A percentile compares a stretch with the other conserved stretches of the same genome.
Conservation (phyloP, 164 flowering plant genomes). For the Kalanchoe fedtschenkoi region DNA sequence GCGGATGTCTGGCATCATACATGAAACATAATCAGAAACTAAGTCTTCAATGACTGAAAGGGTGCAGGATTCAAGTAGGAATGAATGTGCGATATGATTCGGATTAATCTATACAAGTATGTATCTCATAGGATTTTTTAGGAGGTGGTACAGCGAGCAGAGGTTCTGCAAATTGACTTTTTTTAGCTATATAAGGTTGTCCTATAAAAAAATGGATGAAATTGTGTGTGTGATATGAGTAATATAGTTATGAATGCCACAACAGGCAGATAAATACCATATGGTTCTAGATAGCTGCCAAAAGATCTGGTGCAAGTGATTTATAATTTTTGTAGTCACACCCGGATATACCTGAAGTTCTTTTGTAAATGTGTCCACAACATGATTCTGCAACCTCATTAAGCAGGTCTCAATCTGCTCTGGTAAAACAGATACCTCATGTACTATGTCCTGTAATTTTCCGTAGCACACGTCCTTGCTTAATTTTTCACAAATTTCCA, state of each 20-base stretch:
- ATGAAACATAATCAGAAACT: background rate
- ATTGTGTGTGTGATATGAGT: too few species aligned
- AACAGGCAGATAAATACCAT: too few species aligned
- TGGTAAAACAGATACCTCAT: conserved; percentile 37
- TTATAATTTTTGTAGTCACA: too few species aligned
- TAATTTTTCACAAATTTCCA: conserved; percentile 45
- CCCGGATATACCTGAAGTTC: conserved; percentile 47
- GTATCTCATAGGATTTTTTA: background rate
- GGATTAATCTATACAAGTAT: background rate
- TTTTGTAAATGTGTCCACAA: conserved; percentile 29
- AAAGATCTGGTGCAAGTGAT: too few species aligned
- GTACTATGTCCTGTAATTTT: conserved; percentile 31
- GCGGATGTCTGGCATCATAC: background rate
- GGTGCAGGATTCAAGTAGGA: background rate
- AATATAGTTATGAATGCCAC: too few species aligned
- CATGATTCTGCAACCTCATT: conserved; percentile 32
- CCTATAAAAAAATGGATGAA: too few species aligned
- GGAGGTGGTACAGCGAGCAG: too few species aligned
- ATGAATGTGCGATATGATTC: background rate
- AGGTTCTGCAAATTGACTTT: too few species aligned
- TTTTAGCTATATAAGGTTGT: too few species aligned
- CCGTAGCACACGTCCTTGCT: conserved; percentile 24
- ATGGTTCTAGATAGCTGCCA: too few species aligned
- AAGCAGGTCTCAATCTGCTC: conserved; percentile 32
- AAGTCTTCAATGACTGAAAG: background rate